Evolutionary conservation across 495 filamentous ascomycete genomes (phyloP).

Genomic region (Podospora fimiseda): DNA sequence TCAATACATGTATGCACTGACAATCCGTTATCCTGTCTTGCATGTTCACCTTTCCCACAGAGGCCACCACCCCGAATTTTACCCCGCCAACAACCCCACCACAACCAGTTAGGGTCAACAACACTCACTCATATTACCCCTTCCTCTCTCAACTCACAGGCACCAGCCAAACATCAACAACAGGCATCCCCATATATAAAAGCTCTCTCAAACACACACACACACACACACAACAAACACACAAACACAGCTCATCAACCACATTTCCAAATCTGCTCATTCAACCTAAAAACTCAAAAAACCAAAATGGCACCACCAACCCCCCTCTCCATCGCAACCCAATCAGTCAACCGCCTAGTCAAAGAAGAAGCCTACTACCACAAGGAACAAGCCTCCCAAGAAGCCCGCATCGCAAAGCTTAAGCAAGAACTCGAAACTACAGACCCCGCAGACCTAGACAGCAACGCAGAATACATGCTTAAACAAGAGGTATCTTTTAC

Average conservation of each 20-base stretch:
- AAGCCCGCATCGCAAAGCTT: conserved; percentile 63
- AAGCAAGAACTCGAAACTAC: conserved; percentile 41
- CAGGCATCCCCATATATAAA: too few species aligned
- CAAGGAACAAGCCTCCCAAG: conserved; percentile 68
- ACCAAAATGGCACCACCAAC: conserved; percentile 25
- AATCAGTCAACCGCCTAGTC: conserved; percentile 63
- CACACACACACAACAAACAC: conserved; percentile 5
- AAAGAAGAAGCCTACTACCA: conserved; percentile 91
- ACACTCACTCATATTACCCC: too few species aligned
- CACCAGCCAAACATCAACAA: too few species aligned
- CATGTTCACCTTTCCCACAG: too few species aligned
- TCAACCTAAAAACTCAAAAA: neutral
- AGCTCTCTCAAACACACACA: conserved; percentile 2
- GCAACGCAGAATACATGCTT: conserved; percentile 63
- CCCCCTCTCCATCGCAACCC: conserved; percentile 27
- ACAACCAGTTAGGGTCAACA: too few species aligned
- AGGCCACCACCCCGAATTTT: too few species aligned
- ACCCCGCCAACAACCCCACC: too few species aligned
- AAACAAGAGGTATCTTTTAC: conserved; percentile 68
- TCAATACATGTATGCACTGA: too few species aligned
- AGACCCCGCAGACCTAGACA: conserved; percentile 44
- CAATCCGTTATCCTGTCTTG: too few species aligned
- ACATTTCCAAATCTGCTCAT: neutral
- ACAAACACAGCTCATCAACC: neutral
- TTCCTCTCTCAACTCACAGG: too few species aligned